These are phyloP conservation scores for Brassica nigra DNA, from an alignment of 345 rosid species.

Conservation along the genomic window DNA sequence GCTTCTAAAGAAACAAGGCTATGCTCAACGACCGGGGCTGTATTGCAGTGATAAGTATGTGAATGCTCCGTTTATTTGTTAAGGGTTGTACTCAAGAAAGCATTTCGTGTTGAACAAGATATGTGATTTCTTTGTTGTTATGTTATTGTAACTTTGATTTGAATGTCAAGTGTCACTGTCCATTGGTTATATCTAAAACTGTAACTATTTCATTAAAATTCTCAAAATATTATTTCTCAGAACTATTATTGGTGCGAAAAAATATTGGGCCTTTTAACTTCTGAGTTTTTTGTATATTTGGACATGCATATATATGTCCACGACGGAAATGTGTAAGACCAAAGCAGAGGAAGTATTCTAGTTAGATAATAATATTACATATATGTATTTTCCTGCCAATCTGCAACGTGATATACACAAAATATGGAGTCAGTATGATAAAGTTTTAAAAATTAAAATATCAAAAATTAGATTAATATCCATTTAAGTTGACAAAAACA, in stretches of 20 bases:
- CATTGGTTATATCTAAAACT: background rate
- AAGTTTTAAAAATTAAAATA: no score
- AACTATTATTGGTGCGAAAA: background rate
- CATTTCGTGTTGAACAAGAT: constrained; percentile 19
- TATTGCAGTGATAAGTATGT: constrained; percentile 68
- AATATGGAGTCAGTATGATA: no score
- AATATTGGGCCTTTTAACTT: background rate
- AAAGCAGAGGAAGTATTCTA: constrained; percentile 5
- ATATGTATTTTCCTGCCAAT: background rate
- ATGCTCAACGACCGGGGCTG: constrained; percentile 83
- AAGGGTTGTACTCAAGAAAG: background rate
- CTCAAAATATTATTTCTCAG: background rate
- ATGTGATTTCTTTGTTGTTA: constrained; percentile 6
- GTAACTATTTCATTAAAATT: background rate
- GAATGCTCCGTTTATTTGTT: constrained; percentile 59
- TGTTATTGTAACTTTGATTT: constrained; percentile 1
- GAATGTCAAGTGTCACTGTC: background rate
- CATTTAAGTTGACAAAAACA: no score
- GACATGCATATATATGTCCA: background rate
- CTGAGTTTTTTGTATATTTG: background rate
- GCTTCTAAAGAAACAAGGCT: constrained; percentile 68
- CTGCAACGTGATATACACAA: background rate
- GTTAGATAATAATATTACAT: constrained; percentile 6
- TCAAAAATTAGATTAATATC: no score
- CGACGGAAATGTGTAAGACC: background rate